Base-by-base conservation (phyloP, 75 land plant genomes). In the Selaginella tamariscina region DNA sequence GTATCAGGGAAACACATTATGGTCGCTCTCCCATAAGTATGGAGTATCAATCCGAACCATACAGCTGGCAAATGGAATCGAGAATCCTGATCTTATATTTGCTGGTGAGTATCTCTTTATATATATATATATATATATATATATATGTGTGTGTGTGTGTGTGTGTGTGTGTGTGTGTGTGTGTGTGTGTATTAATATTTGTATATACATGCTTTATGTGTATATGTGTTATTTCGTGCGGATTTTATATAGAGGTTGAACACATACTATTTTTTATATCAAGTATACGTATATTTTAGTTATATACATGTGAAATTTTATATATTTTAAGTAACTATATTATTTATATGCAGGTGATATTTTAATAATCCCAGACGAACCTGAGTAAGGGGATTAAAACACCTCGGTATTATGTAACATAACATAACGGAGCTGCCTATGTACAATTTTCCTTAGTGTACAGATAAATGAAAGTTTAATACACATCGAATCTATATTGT, bases 1-100 rank as follows among this genome's bases (percentile, higher is more conserved):
- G n/a, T n/a, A n/a, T 56, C 77, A 75, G 77, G 77, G 77, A 29
- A 71, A 75, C 65, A 75, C 77, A 2, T 54, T 75, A 15, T 75
- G 73, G 65, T 64, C 77, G 21, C 56, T 75, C 8, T 70, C 77
- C 26, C 65, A 24, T 11, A 70, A 70, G 30, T 75, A 31, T 54
- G 65, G 65, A 0, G 66, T 75, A 13, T 56, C 54, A 9, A 70
- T 75, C 27, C 18, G 27, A n/a, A 33, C 72, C 11, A 70, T 75
- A 22, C 77, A 75, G 67, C 29, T n/a, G 2, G 77, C 73, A 1
- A 75, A 75, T 70, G 77, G 77, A 11, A 75, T 75, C 29, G 77
- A 70, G 27, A 60, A 75, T 56, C 72, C 73, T 11, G 64, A 75
- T 56, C 30, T 75, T 32, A 75, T 55, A 24, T 64, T 28, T 70